Evolutionary conservation across 1,284 basidiomycete species (phyloP).

Genomic region (Moniliophthora roreri): DNA sequence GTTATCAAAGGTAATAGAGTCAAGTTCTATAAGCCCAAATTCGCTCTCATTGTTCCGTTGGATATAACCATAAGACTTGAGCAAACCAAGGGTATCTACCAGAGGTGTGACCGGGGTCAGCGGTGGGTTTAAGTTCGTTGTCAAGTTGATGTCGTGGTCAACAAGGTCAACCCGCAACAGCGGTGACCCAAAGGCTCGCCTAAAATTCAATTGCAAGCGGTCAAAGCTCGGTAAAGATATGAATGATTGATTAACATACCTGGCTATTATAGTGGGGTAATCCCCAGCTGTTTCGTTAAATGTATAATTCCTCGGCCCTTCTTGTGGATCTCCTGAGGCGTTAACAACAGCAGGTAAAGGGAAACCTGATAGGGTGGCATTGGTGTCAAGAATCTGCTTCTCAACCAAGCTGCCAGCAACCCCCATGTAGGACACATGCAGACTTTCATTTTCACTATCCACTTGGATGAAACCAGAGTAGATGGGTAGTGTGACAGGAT

Average conservation of each 20-base stretch:
- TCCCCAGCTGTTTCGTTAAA: slow-evolving; percentile 29
- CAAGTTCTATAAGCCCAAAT: not conserved
- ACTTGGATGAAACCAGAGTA: slow-evolving; percentile 44
- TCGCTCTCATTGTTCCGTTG: slow-evolving; percentile 37
- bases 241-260: slow-evolving; percentile 14
- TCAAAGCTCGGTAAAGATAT: not conserved
- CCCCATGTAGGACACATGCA: slow-evolving; percentile 35
- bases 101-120: not conserved
- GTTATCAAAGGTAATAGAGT: slow-evolving; percentile 32
- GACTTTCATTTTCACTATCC: slow-evolving; percentile 26
- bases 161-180: slow-evolving; percentile 5
- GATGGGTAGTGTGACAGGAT: slow-evolving; percentile 40
- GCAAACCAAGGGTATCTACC: slow-evolving; percentile 29
- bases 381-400: slow-evolving; percentile 32
- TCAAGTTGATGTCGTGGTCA: not conserved
- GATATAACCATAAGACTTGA: slow-evolving; percentile 35
- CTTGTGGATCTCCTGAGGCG: slow-evolving; percentile 27
- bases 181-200: slow-evolving; percentile 5
- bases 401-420: slow-evolving; percentile 31
- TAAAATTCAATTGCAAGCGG: not conserved
- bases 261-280: slow-evolving; percentile 27
- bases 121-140: not conserved
- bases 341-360: slow-evolving; percentile 29
- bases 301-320: slow-evolving; percentile 33
- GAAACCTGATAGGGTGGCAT: slow-evolving; percentile 30